Evolutionary conservation across 495 filamentous ascomycete genomes (phyloP).

Genomic region (Cenococcum geophilum): DNA sequence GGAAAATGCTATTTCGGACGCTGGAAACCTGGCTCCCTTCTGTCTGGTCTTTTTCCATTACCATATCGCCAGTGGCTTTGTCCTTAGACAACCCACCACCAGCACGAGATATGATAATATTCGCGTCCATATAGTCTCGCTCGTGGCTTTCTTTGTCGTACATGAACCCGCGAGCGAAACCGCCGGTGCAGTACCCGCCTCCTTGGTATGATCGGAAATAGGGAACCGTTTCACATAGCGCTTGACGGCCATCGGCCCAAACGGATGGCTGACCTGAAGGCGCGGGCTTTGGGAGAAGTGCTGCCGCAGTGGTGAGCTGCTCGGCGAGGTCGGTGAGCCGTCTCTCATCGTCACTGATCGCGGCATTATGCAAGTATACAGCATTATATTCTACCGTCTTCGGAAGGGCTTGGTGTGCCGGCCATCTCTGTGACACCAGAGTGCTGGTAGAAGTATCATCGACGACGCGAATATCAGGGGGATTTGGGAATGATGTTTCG

Average conservation of each 20-base stretch:
- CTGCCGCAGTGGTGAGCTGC: neutral
- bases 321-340: neutral
- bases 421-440: too few species aligned
- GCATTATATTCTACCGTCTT: too few species aligned
- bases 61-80: conserved; percentile 24
- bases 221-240: conserved; percentile 59
- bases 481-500: too few species aligned
- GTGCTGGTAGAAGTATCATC: too few species aligned
- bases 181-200: conserved; percentile 47
- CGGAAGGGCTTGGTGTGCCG: too few species aligned
- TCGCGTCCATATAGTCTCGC: conserved; percentile 55
- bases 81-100: conserved; percentile 33
- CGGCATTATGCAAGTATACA: too few species aligned
- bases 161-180: conserved; percentile 52
- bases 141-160: conserved; percentile 52
- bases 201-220: conserved; percentile 62
- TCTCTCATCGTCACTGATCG: neutral
- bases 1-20: conserved; percentile 32
- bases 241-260: conserved; percentile 57
- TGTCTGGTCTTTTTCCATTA: conserved; percentile 30
- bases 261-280: conserved; percentile 46
- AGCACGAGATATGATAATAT: conserved; percentile 55
- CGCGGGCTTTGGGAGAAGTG: conserved; percentile 28
- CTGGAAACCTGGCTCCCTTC: conserved; percentile 15
- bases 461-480: too few species aligned